Evolutionary conservation across 2,329 filamentous ascomycete genomes (phyloP), one percentile per base, ranked within the genome.

Genomic region (Neurospora crassa): DNA sequence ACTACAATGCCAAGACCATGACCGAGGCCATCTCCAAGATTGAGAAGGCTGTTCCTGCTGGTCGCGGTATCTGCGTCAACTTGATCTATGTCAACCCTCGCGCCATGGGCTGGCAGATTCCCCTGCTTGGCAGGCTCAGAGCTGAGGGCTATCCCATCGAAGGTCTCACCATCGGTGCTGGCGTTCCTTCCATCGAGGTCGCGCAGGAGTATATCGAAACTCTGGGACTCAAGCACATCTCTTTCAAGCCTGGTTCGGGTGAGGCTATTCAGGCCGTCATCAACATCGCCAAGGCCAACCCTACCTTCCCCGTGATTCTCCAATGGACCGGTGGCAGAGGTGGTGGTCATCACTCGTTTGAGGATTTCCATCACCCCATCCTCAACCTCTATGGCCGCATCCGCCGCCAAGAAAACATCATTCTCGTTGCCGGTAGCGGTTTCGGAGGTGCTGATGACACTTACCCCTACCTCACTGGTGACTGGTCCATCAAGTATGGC

Each of bases 291-390:
- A 96, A 92, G 82, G 92, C 93, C n/a, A 96, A 97, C 80, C 94
- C 94, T 2, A 90, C 88, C 40, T 97, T 97, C 86, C 94, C 94
- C n/a, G 88, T 97, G 69, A 89, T 97, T 70, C 84, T 97, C 73
- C 94, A 97, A 82, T 97, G 94, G 94, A 97, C 94, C 72, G 94
- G 94, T 79, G 94, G 94, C 53, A 91, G 94, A 82, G 94, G 94
- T 75, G 94, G 94, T 83, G 94, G 94, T 71, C 94, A 97, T 81
- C 94, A 97, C 83, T 97, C 94, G 0, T 97, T 91, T 74, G 94
- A 97, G 80, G 94, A 97, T 80, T 97, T 97, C 86, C 94, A 97
- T 81, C 90, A 94, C 78, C 94, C 94, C 5, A 91, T 97, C 67
- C 84, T 97, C 8, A 90, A 93, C 77, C 96, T 97, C 92, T 97